A percentile compares a stretch with the other conserved stretches of the same genome.
Evolutionary conservation across 139 green algal genomes (phyloP).

Genomic region (Auxenochlorella protothecoides): DNA sequence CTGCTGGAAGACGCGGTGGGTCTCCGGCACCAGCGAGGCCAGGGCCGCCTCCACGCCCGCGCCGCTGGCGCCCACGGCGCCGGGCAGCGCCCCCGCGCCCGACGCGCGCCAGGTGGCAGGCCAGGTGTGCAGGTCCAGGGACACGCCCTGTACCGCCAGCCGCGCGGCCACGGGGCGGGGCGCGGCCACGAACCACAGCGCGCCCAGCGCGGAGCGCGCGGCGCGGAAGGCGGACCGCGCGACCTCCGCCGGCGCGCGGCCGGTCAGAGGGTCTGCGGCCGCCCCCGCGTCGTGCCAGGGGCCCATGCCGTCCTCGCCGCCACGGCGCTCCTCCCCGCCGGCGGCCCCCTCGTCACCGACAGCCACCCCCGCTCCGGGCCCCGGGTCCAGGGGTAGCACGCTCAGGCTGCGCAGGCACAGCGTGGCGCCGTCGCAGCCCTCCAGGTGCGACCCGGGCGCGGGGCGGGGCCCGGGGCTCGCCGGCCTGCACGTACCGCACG

Average conservation of each 20-base stretch:
- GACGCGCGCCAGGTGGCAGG: constrained; percentile 15
- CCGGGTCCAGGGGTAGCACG: constrained; percentile 13
- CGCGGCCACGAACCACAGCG: constrained; percentile 15
- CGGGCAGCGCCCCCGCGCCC: constrained; percentile 3
- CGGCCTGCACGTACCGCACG: constrained; percentile 27
- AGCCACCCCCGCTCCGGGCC: not conserved
- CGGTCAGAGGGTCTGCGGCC: not conserved
- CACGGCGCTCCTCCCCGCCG: not conserved
- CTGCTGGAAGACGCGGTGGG: constrained; percentile 31
- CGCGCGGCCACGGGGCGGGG: constrained; percentile 7
- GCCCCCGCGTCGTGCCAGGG: not conserved
- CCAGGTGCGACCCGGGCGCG: constrained; percentile 10
- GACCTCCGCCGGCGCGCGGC: not conserved
- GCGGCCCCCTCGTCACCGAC: not conserved
- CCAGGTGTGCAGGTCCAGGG: constrained; percentile 16
- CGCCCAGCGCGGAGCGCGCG: constrained; percentile 6
- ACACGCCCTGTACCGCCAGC: constrained; percentile 22
- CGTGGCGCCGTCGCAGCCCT: constrained; percentile 23
- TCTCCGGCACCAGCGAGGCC: constrained; percentile 1
- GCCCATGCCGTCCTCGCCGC: not conserved
- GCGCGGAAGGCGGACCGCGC: not conserved
- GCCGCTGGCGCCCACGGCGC: not conserved
- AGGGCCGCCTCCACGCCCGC: not conserved
- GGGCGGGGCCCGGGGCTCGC: constrained; percentile 31
- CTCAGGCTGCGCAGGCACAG: constrained; percentile 22